Conservation (phyloP, 2,329 filamentous ascomycete species). For the Aspergillus sp. region DNA sequence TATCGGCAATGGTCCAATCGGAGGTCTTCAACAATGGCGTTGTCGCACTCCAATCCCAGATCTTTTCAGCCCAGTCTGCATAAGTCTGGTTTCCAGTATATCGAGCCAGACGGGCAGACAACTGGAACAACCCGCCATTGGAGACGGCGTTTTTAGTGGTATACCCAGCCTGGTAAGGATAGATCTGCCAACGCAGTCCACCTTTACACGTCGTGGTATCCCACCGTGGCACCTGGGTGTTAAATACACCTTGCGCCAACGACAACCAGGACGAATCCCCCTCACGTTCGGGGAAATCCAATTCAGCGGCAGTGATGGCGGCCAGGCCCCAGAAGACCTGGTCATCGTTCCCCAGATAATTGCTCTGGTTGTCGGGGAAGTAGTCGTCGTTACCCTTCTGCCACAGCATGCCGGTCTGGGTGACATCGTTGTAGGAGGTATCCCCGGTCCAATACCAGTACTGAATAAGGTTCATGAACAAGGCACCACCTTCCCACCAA, state of each 20-base stretch:
- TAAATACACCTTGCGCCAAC: constrained; percentile 70
- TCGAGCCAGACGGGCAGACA: constrained; percentile 59
- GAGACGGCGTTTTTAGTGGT: constrained; percentile 52
- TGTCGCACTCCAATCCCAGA: constrained; percentile 52
- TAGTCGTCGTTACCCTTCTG: constrained; percentile 70
- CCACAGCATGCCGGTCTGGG: constrained; percentile 59
- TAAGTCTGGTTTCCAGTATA: constrained; percentile 78
- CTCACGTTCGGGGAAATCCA: constrained; percentile 62
- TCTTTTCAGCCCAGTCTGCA: constrained; percentile 63
- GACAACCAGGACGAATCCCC: constrained; percentile 66
- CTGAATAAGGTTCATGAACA: constrained; percentile 63
- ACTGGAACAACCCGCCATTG: constrained; percentile 51
- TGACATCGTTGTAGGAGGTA: constrained; percentile 59
- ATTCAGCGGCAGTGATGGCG: constrained; percentile 69
- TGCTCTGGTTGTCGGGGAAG: constrained; percentile 56
- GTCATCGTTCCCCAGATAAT: constrained; percentile 46
- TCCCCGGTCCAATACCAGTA: constrained; percentile 82
- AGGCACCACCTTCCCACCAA: constrained; percentile 64
- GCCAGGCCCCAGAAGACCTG: constrained; percentile 80
- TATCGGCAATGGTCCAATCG: constrained; percentile 51
- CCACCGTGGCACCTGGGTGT: constrained; percentile 66
- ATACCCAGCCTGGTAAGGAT: constrained; percentile 63
- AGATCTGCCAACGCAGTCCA: constrained; percentile 80
- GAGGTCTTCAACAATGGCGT: constrained; percentile 44
- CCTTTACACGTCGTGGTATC: constrained; percentile 59